These are phyloP conservation scores for Fusarium brevicatenulatum DNA, from an alignment of 2,329 filamentous ascomycete genomes.

Conservation along the genomic window DNA sequence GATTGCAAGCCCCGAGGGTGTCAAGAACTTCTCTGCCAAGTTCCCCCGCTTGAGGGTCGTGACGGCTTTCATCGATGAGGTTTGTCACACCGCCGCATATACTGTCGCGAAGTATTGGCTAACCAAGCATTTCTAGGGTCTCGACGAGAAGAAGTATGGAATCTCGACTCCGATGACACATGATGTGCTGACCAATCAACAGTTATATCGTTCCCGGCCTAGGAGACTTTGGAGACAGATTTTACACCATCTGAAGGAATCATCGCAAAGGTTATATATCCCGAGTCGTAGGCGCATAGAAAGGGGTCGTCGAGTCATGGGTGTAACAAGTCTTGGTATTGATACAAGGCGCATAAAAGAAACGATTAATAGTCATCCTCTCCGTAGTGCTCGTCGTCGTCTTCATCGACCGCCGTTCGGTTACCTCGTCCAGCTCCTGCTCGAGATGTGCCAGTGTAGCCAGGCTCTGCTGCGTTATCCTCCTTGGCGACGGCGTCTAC, in stretches of 20 bases:
- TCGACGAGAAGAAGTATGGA: constrained; percentile 93
- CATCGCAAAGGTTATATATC: constrained; percentile 20
- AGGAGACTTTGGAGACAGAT: constrained; percentile 94
- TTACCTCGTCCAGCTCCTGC: constrained; percentile 39
- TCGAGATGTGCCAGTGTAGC: constrained; percentile 45
- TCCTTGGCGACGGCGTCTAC: constrained; percentile 64
- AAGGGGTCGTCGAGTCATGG: constrained; percentile 20
- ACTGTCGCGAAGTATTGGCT: constrained; percentile 26
- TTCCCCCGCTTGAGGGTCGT: constrained; percentile 92
- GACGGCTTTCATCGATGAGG: constrained; percentile 92
- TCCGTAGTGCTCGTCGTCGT: constrained; percentile 65
- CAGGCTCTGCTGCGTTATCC: constrained; percentile 44
- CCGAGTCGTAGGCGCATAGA: constrained; percentile 19
- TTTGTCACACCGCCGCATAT: constrained; percentile 45
- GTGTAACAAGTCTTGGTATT: constrained; percentile 35
- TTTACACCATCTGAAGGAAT: constrained; percentile 80
- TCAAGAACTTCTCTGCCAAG: constrained; percentile 86
- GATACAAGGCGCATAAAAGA: constrained; percentile 33
- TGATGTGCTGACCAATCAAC: constrained; percentile 50
- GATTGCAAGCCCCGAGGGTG: constrained; percentile 95
- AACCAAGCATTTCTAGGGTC: constrained; percentile 61
- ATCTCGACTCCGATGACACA: constrained; percentile 8
- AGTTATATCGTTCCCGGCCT: constrained; percentile 96
- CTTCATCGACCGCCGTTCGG: constrained; percentile 51
- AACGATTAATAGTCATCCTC: constrained; percentile 62